These are phyloP conservation scores for Drechslerella coelobrocha DNA, from an alignment of 2,329 filamentous ascomycete genomes.

Conservation along the genomic window DNA sequence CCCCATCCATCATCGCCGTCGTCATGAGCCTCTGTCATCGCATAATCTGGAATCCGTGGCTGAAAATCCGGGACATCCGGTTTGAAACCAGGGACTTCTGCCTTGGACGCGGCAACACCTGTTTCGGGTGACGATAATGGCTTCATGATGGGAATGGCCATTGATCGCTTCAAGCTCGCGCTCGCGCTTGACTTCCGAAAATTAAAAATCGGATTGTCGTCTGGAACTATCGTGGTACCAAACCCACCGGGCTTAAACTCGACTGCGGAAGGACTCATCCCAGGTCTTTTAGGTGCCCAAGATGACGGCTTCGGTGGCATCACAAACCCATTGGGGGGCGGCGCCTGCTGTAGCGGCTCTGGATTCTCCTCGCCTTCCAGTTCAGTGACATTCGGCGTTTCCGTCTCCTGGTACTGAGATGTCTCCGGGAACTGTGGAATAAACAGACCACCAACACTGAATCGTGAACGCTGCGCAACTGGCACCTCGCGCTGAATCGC, in stretches of 20 bases:
- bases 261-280: slow-evolving; percentile 28
- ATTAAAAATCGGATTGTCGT: slow-evolving; percentile 21
- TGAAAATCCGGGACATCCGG: slow-evolving; percentile 4
- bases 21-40: background rate
- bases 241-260: slow-evolving; percentile 23
- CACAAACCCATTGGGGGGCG: slow-evolving; percentile 3
- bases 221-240: slow-evolving; percentile 3
- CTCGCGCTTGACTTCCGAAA: background rate
- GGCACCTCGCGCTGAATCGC: background rate
- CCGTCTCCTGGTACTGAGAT: background rate
- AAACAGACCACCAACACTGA: slow-evolving; percentile 3
- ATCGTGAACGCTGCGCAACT: background rate
- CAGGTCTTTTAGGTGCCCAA: background rate
- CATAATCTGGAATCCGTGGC: background rate
- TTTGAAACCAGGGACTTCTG: slow-evolving; percentile 7
- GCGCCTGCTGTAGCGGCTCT: slow-evolving; percentile 11
- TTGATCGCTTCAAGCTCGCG: slow-evolving; percentile 44
- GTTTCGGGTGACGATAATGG: slow-evolving; percentile 14
- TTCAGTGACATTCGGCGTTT: background rate
- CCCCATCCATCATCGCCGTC: slow-evolving; percentile 11
- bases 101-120: slow-evolving; percentile 11
- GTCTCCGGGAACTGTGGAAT: background rate
- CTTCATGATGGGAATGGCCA: slow-evolving; percentile 43
- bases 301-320: slow-evolving; percentile 17
- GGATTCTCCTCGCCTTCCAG: slow-evolving; percentile 26